Evolutionary conservation across 345 rosid genomes (phyloP).

Genomic region (Anastatica hierochuntica): DNA sequence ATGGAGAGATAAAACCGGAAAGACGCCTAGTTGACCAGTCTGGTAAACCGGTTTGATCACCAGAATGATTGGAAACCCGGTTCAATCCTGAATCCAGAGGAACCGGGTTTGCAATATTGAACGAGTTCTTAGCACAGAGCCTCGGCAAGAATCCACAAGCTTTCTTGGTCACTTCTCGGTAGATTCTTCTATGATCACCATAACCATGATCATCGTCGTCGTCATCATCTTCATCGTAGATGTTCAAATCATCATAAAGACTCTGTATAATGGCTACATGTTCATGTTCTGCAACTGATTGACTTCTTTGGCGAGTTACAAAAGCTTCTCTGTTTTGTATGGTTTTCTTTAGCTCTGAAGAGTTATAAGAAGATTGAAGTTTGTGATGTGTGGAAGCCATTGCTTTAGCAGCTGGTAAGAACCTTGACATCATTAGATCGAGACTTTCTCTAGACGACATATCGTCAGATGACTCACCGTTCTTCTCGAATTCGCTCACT

Average conservation of each 20-base stretch:
- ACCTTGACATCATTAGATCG: conserved; percentile 87
- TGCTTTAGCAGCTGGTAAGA: conserved; percentile 96
- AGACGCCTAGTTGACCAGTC: conserved; percentile 29
- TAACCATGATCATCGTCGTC: conserved; percentile 34
- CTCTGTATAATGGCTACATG: conserved; percentile 28
- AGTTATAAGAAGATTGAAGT: conserved; percentile 34
- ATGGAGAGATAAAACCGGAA: conserved; percentile 40
- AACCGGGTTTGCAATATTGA: conserved; percentile 50
- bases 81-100: conserved; percentile 24
- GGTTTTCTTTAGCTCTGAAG: conserved; percentile 43
- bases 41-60: conserved; percentile 16
- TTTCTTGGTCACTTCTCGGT: conserved; percentile 26
- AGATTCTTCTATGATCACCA: conserved; percentile 13
- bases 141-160: conserved; percentile 75
- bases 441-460: conserved; percentile 30
- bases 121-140: conserved; percentile 51
- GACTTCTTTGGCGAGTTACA: conserved; percentile 23
- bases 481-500: conserved; percentile 25
- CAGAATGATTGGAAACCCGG: conserved; percentile 13
- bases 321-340: conserved; percentile 36
- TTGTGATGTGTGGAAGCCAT: conserved; percentile 51
- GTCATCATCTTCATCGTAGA: conserved; percentile 38
- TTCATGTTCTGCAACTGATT: conserved; percentile 20
- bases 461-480: conserved; percentile 33
- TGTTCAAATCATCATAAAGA: conserved; percentile 27